Evolutionary conservation across 2,329 filamentous ascomycete genomes (phyloP).

Genomic region (Aureobasidium sp.): DNA sequence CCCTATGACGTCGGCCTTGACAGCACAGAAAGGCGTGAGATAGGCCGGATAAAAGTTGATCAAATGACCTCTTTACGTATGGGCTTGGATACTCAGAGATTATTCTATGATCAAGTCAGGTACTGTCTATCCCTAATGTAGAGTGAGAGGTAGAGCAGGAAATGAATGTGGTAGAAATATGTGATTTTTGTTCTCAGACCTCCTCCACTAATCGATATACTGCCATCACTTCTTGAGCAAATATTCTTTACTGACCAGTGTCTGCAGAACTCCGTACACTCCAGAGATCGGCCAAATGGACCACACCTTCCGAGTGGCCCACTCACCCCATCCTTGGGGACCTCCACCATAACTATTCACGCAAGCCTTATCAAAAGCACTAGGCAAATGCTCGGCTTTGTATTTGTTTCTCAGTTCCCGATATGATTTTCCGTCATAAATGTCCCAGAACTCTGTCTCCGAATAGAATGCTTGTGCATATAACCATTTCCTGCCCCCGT

Average conservation of each 20-base stretch:
- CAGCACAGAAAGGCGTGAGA: not conserved
- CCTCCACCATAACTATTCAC: not conserved
- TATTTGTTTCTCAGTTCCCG: constrained; percentile 49
- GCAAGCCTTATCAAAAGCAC: constrained; percentile 3
- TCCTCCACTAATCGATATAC: not conserved
- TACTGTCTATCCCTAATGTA: not conserved
- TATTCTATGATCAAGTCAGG: not conserved
- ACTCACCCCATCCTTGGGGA: not conserved
- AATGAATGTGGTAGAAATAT: not conserved
- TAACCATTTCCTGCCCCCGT: constrained; percentile 59
- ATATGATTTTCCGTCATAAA: constrained; percentile 53
- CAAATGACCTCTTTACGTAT: not conserved
- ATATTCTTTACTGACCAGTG: constrained; percentile 8
- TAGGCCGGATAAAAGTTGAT: not conserved
- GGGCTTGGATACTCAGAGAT: not conserved
- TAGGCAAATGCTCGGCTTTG: not conserved
- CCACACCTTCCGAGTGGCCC: not conserved
- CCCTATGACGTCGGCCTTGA: not conserved
- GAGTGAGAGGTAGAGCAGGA: not conserved
- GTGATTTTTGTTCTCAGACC: not conserved
- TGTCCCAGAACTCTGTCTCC: constrained; percentile 58
- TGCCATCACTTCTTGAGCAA: not conserved
- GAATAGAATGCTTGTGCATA: constrained; percentile 62
- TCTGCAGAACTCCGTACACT: not conserved
- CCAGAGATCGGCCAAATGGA: not conserved